Evolutionary conservation across 352 stramenopile genomes (phyloP), one percentile per base, ranked within the genome.

Genomic region (Albugo candida): DNA sequence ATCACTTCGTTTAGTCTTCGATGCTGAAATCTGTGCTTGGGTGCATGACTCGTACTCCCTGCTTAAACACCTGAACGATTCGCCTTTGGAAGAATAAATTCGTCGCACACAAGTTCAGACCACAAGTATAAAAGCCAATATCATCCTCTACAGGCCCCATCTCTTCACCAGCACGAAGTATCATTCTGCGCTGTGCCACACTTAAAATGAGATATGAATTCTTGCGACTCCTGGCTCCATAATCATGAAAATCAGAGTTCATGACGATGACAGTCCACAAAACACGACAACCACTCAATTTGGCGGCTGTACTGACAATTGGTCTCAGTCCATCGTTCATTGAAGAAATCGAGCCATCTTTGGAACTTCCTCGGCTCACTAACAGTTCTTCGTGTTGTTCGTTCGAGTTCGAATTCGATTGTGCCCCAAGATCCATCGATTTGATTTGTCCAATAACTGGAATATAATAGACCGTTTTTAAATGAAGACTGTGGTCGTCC

Each of bases 41-140:
- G 3, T 31, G 24, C 74, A 87, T 87, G 37, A 87, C 71, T 12
- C 74, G 70, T 17, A 68, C 70, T 13, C 77, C 77, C 57, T 87
- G 77, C 41, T 83, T 81, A 49, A 87, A 91, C 39, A 91, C 74
- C 48, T 91, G 78, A 12, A 91, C 69, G 49, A 91, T 91, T 0
- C 78, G 73, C 41, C 84, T 67, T 40, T 79, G 74, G 43, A 73
- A 63, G 45, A 91, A 85, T 52, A 91, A 36, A 36, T 91, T 91
- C 3, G 75, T 67, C 0, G 75, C 75, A 6, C 73, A 71, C n/a
- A 91, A 58, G 0, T 74, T 91, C 16, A 74, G 69, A 0, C 78
- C 78, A 10, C 71, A 81, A 1, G 74, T 83, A 43, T 86, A 91
- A 48, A 91, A 87, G 0, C 78, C 78, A 38, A 68, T 83, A 41